These are phyloP conservation scores for Fonsecaea monophora DNA, from an alignment of 2,329 filamentous ascomycete species.

Conservation along the genomic window DNA sequence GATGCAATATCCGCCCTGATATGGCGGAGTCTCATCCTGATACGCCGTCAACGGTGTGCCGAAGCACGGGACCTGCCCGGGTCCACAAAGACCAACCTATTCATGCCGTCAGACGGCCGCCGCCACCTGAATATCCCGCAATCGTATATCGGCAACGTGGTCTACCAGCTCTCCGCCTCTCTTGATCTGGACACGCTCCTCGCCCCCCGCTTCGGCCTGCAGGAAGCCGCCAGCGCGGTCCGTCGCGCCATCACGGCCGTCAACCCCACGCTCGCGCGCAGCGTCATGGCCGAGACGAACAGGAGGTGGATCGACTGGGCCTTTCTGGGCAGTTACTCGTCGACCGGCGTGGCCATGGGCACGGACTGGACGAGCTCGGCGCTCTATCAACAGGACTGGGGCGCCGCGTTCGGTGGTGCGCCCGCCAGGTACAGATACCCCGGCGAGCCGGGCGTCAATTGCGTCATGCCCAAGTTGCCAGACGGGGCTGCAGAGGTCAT, in stretches of 20 bases:
- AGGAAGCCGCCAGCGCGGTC: conserved; percentile 19
- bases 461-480: conserved; percentile 10
- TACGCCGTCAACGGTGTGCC: conserved; percentile 2
- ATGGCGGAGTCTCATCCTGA: conserved; percentile 20
- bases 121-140: conserved; percentile 18
- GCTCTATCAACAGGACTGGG: conserved; percentile 19
- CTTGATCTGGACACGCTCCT: conserved; percentile 12
- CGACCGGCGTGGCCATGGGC: conserved; percentile 24
- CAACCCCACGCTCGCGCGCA: conserved; percentile 9
- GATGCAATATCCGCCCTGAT: conserved; percentile 21
- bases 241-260: conserved; percentile 18
- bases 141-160: conserved; percentile 19
- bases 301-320: conserved; percentile 18
- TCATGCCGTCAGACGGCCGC: conserved; percentile 22
- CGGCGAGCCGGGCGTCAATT: conserved; percentile 10
- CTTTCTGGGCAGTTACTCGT: conserved; percentile 12
- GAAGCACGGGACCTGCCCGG: not conserved
- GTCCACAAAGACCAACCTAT: conserved; percentile 3
- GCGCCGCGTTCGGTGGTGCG: conserved; percentile 6
- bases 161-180: conserved; percentile 19
- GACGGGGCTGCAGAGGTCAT: conserved; percentile 18
- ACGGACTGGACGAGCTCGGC: conserved; percentile 22
- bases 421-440: conserved; percentile 12
- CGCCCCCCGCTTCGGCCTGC: not conserved
- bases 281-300: conserved; percentile 19